Conservation (phyloP, 164 flowering plant species). For the Aristolochia contorta region DNA sequence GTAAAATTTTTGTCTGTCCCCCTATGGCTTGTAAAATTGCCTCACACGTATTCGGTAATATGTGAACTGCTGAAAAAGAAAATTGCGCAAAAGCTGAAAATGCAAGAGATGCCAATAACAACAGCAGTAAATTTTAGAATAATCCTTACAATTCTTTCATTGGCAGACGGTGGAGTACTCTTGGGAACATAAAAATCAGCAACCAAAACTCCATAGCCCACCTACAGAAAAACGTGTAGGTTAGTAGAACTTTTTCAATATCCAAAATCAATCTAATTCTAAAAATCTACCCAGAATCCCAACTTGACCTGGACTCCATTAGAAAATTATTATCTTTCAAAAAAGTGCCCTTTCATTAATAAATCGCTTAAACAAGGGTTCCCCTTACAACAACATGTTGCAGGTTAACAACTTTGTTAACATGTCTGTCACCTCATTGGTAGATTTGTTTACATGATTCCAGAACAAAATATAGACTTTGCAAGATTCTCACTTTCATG, state of each 20-base stretch:
- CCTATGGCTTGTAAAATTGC: too few species aligned
- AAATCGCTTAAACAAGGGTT: too few species aligned
- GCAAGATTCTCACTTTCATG: too few species aligned
- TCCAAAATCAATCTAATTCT: neutral
- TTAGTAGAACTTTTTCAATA: neutral
- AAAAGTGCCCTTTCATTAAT: too few species aligned
- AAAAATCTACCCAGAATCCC: too few species aligned
- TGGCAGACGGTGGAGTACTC: conserved; percentile 20
- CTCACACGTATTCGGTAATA: too few species aligned
- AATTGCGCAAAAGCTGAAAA: neutral
- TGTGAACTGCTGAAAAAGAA: neutral
- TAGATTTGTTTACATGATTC: too few species aligned
- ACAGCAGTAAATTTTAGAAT: neutral
- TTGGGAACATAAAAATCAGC: conserved; percentile 48
- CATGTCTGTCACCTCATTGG: too few species aligned
- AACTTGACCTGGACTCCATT: neutral
- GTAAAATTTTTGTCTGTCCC: too few species aligned
- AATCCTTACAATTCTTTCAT: conserved; percentile 52
- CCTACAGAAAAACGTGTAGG: conserved; percentile 24
- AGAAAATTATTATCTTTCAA: neutral
- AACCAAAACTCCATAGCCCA: conserved; percentile 45
- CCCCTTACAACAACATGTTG: too few species aligned
- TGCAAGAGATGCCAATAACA: neutral
- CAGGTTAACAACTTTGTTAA: too few species aligned
- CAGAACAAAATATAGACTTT: too few species aligned